Evolutionary conservation across 225 moss, liverwort and hornwort genomes (phyloP).

Genomic region (Polytrichum commune): DNA sequence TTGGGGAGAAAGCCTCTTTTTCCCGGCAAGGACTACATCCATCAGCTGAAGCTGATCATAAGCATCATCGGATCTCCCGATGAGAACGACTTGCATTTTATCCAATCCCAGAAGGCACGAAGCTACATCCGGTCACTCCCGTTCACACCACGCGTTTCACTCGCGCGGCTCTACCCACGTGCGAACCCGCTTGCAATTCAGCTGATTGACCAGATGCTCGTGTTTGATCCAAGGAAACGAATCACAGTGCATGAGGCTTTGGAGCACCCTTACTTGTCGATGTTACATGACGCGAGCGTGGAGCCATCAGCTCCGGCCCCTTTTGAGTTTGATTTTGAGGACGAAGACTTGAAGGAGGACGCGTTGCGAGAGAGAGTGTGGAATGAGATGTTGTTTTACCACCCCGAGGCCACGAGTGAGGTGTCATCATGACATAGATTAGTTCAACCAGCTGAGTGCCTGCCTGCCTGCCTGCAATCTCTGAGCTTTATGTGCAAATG

Average conservation of each 20-base stretch:
- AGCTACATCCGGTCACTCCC: slow-evolving; percentile 93
- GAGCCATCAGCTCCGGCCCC: slow-evolving; percentile 88
- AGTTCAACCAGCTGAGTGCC: slow-evolving; percentile 7
- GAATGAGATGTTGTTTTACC: slow-evolving; percentile 94
- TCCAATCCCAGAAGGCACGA: slow-evolving; percentile 84
- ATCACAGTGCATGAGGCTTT: slow-evolving; percentile 91
- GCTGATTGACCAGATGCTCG: slow-evolving; percentile 95
- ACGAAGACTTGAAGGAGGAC: slow-evolving; percentile 93
- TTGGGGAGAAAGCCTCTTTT: slow-evolving; percentile 95
- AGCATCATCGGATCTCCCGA: slow-evolving; percentile 95
- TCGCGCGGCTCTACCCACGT: slow-evolving; percentile 83
- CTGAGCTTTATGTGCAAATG: slow-evolving; percentile 12
- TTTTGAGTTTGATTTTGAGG: slow-evolving; percentile 94
- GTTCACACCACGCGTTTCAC: slow-evolving; percentile 74
- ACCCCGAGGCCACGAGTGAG: slow-evolving; percentile 74
- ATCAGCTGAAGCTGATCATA: slow-evolving; percentile 98
- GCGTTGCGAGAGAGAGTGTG: slow-evolving; percentile 93
- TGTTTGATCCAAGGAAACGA: slow-evolving; percentile 87
- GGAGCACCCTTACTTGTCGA: slow-evolving; percentile 92
- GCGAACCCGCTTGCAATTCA: slow-evolving; percentile 91
- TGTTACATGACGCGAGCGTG: slow-evolving; percentile 74
- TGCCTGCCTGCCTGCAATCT: neutral
- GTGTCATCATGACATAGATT: slow-evolving; percentile 12
- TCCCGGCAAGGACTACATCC: slow-evolving; percentile 94
- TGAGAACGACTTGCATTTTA: slow-evolving; percentile 92